These are phyloP conservation scores for Athelia sp. DNA, from an alignment of 1,284 basidiomycete species.

Conservation along the genomic window DNA sequence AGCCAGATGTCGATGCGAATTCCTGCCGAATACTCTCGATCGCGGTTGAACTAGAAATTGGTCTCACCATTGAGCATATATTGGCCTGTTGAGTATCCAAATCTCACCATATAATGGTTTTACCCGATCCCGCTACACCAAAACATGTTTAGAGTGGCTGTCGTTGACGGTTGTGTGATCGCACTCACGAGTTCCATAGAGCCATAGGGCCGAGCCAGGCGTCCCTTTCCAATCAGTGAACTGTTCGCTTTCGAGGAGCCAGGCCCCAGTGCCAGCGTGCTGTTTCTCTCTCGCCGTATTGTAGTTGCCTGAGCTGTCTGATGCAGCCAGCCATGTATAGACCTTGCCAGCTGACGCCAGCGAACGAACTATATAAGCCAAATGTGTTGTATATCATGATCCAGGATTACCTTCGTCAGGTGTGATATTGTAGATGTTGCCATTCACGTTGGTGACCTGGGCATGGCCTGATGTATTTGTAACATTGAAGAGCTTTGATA, in stretches of 20 bases:
- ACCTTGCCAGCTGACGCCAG: neutral
- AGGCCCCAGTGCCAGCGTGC: neutral
- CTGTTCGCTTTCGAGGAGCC: neutral
- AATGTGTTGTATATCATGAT: too few relatives aligned
- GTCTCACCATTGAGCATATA: neutral
- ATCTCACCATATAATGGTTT: neutral
- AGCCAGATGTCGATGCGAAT: neutral
- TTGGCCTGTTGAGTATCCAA: neutral
- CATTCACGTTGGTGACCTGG: too few relatives aligned
- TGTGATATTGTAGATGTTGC: too few relatives aligned
- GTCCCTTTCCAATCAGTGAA: neutral
- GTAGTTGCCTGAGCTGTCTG: neutral
- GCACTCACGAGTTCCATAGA: neutral
- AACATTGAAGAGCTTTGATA: too few relatives aligned
- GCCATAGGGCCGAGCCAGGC: neutral
- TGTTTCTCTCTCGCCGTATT: neutral
- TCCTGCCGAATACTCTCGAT: neutral
- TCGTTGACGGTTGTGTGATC: neutral
- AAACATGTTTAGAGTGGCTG: neutral
- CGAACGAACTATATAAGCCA: too few relatives aligned
- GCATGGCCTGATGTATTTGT: too few relatives aligned
- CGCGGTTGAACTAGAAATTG: neutral
- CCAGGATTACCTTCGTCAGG: too few relatives aligned
- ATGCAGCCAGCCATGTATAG: neutral
- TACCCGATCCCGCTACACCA: neutral